These are phyloP conservation scores for Aspergillus campestris DNA, from an alignment of 495 filamentous ascomycete genomes.

Conservation along the genomic window DNA sequence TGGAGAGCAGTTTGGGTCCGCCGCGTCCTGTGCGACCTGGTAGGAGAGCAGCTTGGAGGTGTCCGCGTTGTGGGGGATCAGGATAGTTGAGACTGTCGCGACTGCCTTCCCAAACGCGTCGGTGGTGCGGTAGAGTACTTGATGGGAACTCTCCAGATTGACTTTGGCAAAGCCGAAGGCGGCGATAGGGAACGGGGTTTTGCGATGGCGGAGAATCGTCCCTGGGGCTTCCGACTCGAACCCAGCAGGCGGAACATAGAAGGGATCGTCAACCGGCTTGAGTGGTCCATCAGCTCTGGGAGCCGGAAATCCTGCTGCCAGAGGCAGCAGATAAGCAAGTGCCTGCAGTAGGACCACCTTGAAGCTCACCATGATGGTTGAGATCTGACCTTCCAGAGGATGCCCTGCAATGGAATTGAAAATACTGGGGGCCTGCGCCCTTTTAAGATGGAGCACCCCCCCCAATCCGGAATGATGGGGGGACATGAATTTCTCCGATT, in stretches of 20 bases:
- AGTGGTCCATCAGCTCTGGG: conserved; percentile 1
- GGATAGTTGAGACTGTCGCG: conserved; percentile 42
- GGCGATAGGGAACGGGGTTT: conserved; percentile 11
- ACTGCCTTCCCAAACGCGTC: conserved; percentile 33
- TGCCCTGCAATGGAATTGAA: too few species aligned
- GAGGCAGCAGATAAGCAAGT: too few species aligned
- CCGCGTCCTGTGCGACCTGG: conserved; percentile 37
- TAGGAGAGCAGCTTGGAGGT: conserved; percentile 32
- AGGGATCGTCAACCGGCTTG: conserved; percentile 28
- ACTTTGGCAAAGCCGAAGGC: conserved; percentile 21
- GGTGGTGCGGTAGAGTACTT: conserved; percentile 46
- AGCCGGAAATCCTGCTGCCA: too few species aligned
- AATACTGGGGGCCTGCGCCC: too few species aligned
- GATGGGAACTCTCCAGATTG: conserved; percentile 33
- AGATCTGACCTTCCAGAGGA: too few species aligned
- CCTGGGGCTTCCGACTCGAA: conserved; percentile 33
- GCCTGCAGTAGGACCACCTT: too few species aligned
- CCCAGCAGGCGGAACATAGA: conserved; percentile 34
- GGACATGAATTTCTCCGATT: too few species aligned
- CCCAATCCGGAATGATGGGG: too few species aligned
- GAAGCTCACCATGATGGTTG: too few species aligned
- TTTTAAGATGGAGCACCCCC: too few species aligned
- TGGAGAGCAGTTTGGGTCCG: conserved; percentile 22
- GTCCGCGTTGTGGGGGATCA: conserved; percentile 30
- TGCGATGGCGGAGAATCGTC: conserved; percentile 35